These are phyloP conservation scores for Xerocomellus chrysenteron DNA, from an alignment of 768 basidiomycete species.

Conservation along the genomic window DNA sequence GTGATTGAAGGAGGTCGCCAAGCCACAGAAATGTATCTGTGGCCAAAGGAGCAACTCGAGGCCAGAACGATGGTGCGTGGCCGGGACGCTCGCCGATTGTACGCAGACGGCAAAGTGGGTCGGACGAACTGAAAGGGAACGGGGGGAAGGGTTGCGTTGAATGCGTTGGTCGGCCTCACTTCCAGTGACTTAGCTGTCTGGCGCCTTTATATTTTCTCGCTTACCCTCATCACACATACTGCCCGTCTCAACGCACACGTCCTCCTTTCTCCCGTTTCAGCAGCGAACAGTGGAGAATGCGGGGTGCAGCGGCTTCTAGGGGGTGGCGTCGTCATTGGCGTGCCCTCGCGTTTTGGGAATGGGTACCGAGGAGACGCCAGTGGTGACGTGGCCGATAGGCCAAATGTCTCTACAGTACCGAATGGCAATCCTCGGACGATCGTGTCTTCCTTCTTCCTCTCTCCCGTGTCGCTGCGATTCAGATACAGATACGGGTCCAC, in stretches of 20 bases:
- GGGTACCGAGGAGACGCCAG: neutral
- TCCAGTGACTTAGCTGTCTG: neutral
- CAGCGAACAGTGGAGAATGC: neutral
- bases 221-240: neutral
- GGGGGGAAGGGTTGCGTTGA: neutral
- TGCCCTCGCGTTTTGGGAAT: neutral
- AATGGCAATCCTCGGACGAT: neutral
- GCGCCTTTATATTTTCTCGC: neutral
- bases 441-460: neutral
- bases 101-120: neutral
- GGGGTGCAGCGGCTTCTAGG: neutral
- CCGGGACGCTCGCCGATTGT: neutral
- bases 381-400: neutral
- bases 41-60: neutral
- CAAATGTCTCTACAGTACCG: neutral
- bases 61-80: neutral
- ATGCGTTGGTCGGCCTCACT: neutral
- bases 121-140: neutral
- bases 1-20: neutral
- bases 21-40: conserved; percentile 20
- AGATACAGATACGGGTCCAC: conserved; percentile 1
- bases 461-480: neutral
- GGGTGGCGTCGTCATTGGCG: neutral
- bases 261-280: neutral
- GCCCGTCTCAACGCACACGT: neutral